Evolutionary conservation across 1,284 basidiomycete species (phyloP).

Genomic region (Puccinia hordei): DNA sequence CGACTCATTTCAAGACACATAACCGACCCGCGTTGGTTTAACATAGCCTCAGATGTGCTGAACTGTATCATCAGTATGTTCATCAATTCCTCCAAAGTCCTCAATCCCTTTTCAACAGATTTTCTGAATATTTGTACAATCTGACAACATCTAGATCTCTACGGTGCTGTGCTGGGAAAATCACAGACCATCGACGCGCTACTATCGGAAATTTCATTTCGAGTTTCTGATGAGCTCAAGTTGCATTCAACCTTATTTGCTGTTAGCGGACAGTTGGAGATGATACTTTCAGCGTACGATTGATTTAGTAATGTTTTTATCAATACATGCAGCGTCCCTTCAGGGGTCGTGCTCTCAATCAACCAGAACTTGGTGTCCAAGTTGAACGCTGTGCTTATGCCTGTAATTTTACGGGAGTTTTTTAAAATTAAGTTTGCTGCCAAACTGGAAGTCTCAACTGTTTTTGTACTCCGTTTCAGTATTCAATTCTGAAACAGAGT

Average conservation of each 20-base stretch:
- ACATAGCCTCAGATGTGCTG: slow-evolving; percentile 80
- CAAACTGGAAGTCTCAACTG: no score
- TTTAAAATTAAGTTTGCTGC: no score
- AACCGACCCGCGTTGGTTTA: slow-evolving; percentile 85
- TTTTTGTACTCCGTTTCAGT: no score
- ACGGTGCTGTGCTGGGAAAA: slow-evolving; percentile 84
- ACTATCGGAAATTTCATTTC: slow-evolving; percentile 69
- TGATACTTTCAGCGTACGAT: slow-evolving; percentile 70
- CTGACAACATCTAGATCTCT: slow-evolving; percentile 71
- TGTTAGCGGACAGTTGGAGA: slow-evolving; percentile 84
- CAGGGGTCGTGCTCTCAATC: no score
- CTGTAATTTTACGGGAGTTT: no score
- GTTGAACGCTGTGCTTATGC: no score
- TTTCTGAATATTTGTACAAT: slow-evolving; percentile 10
- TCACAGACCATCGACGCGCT: slow-evolving; percentile 80
- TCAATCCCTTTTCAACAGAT: background rate
- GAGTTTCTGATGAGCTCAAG: slow-evolving; percentile 78
- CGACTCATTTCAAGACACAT: slow-evolving; percentile 81
- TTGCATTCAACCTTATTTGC: slow-evolving; percentile 86
- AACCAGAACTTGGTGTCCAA: no score
- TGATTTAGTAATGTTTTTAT: background rate
- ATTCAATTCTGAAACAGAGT: no score
- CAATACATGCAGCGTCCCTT: no score
- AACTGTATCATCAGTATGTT: slow-evolving; percentile 77
- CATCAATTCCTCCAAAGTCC: background rate